A percentile compares a stretch with the other conserved stretches of the same genome.
Conservation (phyloP, 2,329 filamentous ascomycete genomes). For the Aspergillus brasiliensis region DNA sequence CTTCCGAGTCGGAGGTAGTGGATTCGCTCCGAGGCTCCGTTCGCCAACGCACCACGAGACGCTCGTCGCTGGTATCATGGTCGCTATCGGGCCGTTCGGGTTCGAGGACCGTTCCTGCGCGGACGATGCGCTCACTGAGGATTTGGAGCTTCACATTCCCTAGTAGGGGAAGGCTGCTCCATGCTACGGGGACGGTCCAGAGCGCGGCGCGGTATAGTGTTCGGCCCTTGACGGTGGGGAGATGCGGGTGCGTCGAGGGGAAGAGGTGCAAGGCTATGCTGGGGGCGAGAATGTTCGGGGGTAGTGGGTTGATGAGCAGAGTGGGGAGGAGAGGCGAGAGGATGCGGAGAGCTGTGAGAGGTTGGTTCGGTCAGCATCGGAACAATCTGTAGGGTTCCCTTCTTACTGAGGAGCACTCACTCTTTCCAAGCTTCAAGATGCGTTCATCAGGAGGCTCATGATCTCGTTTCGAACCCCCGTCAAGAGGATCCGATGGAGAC, state of each 20-base stretch:
- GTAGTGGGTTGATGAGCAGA: slow-evolving; percentile 62
- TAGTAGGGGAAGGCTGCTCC: slow-evolving; percentile 88
- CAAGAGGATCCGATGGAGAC: slow-evolving; percentile 25
- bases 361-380: slow-evolving; percentile 14
- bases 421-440: slow-evolving; percentile 63
- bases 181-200: slow-evolving; percentile 94
- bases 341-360: slow-evolving; percentile 55
- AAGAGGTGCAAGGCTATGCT: slow-evolving; percentile 65
- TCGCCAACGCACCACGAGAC: slow-evolving; percentile 89
- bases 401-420: slow-evolving; percentile 39
- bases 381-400: not conserved
- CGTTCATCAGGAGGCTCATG: slow-evolving; percentile 59
- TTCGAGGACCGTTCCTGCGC: slow-evolving; percentile 48
- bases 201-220: slow-evolving; percentile 90
- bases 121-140: slow-evolving; percentile 84
- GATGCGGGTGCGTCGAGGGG: slow-evolving; percentile 62
- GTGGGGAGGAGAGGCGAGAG: slow-evolving; percentile 65
- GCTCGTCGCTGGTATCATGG: slow-evolving; percentile 59
- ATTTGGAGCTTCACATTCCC: slow-evolving; percentile 89
- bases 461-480: slow-evolving; percentile 33
- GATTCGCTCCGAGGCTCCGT: slow-evolving; percentile 53
- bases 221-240: slow-evolving; percentile 87
- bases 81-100: slow-evolving; percentile 36
- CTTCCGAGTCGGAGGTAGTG: not conserved
- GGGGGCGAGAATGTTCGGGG: slow-evolving; percentile 63